Percentiles rank a stretch among this genome's conserved stretches.
phyloP scores from a whole-genome alignment of 371 early-diverging fungal species.

The Rhizopus microsporus region DNA sequence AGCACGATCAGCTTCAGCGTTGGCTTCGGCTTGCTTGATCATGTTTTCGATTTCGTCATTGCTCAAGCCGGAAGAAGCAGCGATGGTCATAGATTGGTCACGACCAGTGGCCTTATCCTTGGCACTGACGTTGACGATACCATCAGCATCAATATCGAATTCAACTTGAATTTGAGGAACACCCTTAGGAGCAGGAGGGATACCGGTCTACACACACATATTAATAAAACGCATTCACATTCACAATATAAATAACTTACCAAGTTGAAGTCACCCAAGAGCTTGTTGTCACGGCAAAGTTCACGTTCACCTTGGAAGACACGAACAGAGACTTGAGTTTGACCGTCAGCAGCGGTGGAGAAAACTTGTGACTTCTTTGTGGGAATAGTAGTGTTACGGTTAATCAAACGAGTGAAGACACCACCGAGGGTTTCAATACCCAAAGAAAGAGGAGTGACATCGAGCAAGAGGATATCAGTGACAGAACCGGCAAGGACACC shows the following conservation, averaged over 20 bases:
- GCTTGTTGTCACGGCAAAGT: conserved; percentile 92
- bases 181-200: conserved; percentile 84
- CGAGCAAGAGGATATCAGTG: conserved; percentile 88
- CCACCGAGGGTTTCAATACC: conserved; percentile 96
- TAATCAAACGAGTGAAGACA: conserved; percentile 93
- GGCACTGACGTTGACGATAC: conserved; percentile 95
- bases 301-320: conserved; percentile 98
- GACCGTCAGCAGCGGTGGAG: conserved; percentile 97
- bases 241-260: conserved; percentile 13
- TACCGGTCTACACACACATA: conserved; percentile 44
- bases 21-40: conserved; percentile 83
- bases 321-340: conserved; percentile 93
- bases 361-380: conserved; percentile 97
- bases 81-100: conserved; percentile 90
- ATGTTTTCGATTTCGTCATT: conserved; percentile 89
- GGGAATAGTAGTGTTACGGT: conserved; percentile 97
- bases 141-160: conserved; percentile 97
- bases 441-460: conserved; percentile 95
- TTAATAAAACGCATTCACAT: not conserved
- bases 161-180: conserved; percentile 86
- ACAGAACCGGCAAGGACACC: conserved; percentile 92
- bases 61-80: conserved; percentile 90
- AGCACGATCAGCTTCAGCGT: conserved; percentile 82
- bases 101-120: conserved; percentile 90
- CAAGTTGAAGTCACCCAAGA: conserved; percentile 93